phyloP scores from a whole-genome alignment of 495 filamentous ascomycete genomes.

The Penicillium verhagenii region DNA sequence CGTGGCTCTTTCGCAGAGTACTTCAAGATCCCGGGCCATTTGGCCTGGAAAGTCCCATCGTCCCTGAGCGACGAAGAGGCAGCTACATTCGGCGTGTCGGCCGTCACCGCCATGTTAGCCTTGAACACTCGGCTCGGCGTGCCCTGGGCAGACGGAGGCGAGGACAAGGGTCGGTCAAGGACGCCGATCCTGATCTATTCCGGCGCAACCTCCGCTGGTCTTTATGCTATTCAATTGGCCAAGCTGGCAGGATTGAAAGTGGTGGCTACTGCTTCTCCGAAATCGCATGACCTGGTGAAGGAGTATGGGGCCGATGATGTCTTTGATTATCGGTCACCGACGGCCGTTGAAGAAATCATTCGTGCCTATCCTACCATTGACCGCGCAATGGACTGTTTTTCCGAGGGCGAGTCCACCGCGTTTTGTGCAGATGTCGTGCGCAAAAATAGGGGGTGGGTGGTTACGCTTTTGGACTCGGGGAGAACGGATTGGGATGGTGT shows the following conservation, averaged over 20 bases:
- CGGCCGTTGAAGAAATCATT: neutral
- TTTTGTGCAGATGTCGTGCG: constrained; percentile 19
- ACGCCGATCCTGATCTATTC: constrained; percentile 30
- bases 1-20: constrained; percentile 47
- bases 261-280: constrained; percentile 34
- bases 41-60: constrained; percentile 50
- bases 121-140: neutral
- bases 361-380: constrained; percentile 17
- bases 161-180: neutral
- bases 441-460: constrained; percentile 11
- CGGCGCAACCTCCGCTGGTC: constrained; percentile 23
- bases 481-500: constrained; percentile 11
- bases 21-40: constrained; percentile 42
- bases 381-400: constrained; percentile 24
- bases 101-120: constrained; percentile 31
- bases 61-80: constrained; percentile 43
- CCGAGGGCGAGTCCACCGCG: constrained; percentile 17
- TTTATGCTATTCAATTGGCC: constrained; percentile 30
- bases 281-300: constrained; percentile 26
- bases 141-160: neutral
- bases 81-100: constrained; percentile 49
- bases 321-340: constrained; percentile 28
- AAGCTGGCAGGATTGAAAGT: constrained; percentile 21
- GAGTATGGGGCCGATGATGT: constrained; percentile 26
- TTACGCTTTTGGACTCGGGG: constrained; percentile 16